These are phyloP conservation scores for Trichophyton mentagrophytes DNA, from an alignment of 2,329 filamentous ascomycete species.

Conservation along the genomic window DNA sequence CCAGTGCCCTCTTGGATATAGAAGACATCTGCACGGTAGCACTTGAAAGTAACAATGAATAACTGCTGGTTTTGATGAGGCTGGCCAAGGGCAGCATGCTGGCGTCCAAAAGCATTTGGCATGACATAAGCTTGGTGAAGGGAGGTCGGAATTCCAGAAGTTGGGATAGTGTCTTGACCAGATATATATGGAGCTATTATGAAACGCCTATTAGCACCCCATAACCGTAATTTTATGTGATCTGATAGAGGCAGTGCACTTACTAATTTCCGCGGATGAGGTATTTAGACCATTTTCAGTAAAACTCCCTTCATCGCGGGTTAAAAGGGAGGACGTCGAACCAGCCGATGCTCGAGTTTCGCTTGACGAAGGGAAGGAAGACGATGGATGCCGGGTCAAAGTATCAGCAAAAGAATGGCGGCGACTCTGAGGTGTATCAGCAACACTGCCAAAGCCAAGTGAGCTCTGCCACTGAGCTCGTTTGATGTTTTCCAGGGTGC, in stretches of 20 bases:
- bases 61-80: constrained; percentile 39
- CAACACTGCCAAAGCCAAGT: constrained; percentile 35
- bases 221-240: background rate
- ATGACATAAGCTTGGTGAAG: constrained; percentile 30
- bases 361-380: constrained; percentile 27
- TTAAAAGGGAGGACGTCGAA: constrained; percentile 18
- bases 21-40: constrained; percentile 85
- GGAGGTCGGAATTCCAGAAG: constrained; percentile 24
- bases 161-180: constrained; percentile 26
- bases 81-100: constrained; percentile 25
- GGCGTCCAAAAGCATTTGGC: constrained; percentile 27
- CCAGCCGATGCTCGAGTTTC: constrained; percentile 21
- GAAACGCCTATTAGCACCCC: background rate
- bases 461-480: constrained; percentile 41
- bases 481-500: constrained; percentile 33
- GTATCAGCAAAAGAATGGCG: constrained; percentile 41
- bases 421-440: constrained; percentile 37
- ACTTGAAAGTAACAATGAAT: constrained; percentile 94
- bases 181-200: constrained; percentile 33
- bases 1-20: constrained; percentile 95
- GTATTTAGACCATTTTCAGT: constrained; percentile 25
- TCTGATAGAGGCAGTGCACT: constrained; percentile 20
- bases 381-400: constrained; percentile 33
- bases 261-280: constrained; percentile 31
- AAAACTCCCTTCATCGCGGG: constrained; percentile 28